These are phyloP conservation scores for Xylaria intraflava DNA, from an alignment of 495 filamentous ascomycete species.

Conservation along the genomic window DNA sequence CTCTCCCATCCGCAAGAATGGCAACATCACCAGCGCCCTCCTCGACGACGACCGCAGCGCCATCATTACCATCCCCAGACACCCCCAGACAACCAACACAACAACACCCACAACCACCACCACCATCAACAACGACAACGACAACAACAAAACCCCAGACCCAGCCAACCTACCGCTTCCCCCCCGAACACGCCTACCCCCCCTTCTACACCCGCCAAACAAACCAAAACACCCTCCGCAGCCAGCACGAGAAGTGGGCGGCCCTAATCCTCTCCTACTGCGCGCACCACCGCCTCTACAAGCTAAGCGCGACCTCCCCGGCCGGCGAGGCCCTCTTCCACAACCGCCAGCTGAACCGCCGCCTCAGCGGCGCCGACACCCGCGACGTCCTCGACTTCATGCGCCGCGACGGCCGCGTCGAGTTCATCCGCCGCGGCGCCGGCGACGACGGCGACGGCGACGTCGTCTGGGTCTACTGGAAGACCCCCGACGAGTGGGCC, in stretches of 20 bases:
- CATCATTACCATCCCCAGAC: slow-evolving; percentile 2
- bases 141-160: background rate
- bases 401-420: slow-evolving; percentile 58
- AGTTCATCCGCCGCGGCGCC: slow-evolving; percentile 56
- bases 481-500: slow-evolving; percentile 45
- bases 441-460: slow-evolving; percentile 24
- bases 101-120: background rate
- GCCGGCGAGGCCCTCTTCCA: slow-evolving; percentile 42
- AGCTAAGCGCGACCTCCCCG: slow-evolving; percentile 52
- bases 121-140: background rate
- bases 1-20: background rate
- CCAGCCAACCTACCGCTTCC: slow-evolving; percentile 27
- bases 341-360: slow-evolving; percentile 47
- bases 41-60: background rate
- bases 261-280: slow-evolving; percentile 81
- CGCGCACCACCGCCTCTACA: slow-evolving; percentile 63
- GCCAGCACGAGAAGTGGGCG: slow-evolving; percentile 79
- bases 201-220: slow-evolving; percentile 77
- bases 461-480: slow-evolving; percentile 41
- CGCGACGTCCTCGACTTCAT: slow-evolving; percentile 69
- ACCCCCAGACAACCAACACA: background rate
- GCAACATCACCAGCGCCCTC: slow-evolving; percentile 4
- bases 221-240: slow-evolving; percentile 64
- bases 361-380: slow-evolving; percentile 56
- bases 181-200: slow-evolving; percentile 56